Base-by-base conservation (phyloP, 768 basidiomycete species). In the Termitomyces sp. region DNA sequence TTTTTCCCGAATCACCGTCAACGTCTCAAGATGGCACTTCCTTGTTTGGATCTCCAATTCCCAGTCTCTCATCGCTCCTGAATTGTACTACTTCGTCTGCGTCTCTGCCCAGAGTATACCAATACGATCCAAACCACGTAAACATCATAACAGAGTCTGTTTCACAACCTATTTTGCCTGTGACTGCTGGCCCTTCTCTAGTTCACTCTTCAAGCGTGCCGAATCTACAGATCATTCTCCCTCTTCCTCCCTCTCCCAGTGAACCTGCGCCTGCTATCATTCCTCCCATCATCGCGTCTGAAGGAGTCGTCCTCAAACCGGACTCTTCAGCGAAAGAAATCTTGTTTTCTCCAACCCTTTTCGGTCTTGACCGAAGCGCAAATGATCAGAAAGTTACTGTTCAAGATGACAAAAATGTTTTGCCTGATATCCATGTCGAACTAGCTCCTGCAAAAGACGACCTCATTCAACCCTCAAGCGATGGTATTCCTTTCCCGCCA, bases 31-130 rank as follows among this genome's bases (percentile, higher is more conserved):
- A 46, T 12, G 48, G 50, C 7, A 57, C 57, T 42, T 52, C 62
- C n/a, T 53, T 59, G 36, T 58, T 61, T 45, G 53, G 52, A 20
- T 66, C 65, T 4, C 48, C 65, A 13, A 56, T 57, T 24, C 65
- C 65, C 3, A 66, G 65, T 57, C 65, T 63, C 53, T 66, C 65
- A 2, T 63, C 65, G 20, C 62, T 66, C 36, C 38, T 66, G 40
- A 58, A 63, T n/a, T 60, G 59, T 42, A 57, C 55, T 33, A 24
- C 57, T 8, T 61, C 62, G 15, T 63, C 65, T 39, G 48, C 40
- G 28, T 63, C 64, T 18, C 28, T 48, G 16, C 33, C 55, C 13
- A 55, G 28, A 33, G n/a, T 42, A 13, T 32, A 55, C n/a, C 35
- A 51, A 8, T 58, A 54, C n/a, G 57, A 57, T 49, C 52, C 50